Base-by-base conservation (phyloP, 164 flowering plant genomes). In the Macadamia tetraphylla region DNA sequence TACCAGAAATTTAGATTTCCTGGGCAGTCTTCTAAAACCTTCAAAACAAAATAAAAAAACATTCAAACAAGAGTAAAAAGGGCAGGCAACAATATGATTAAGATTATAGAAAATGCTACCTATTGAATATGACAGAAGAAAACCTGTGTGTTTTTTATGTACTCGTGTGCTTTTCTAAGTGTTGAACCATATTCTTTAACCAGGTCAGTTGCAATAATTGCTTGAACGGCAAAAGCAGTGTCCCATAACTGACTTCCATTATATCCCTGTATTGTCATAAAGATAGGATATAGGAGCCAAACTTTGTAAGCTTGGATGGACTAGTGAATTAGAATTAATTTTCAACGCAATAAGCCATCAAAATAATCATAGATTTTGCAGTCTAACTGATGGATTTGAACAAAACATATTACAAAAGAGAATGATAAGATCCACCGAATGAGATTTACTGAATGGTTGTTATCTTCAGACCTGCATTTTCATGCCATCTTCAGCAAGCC, bases 171-270 rank as follows among this genome's bases (percentile, higher is more conserved):
- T 72, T 85, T 86, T 44, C 60, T 77, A 8, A 92, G 73, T 17
- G 77, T 71, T 30, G 77, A 62, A 63, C 78, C 84, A 76, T 71
- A 84, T 70, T 89, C 91, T 9, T 85, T 78, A 13, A 29, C 31
- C 35, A 91, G 81, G 29, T 79, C 71, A 10, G 86, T 79, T 14
- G 97, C 76, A 13, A 89, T 71, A 17, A 87, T 73, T 63, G 94
- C 94, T 79, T 86, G 94, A 69, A 78, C 79, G 57, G 85, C 70
- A 53, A 88, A 82, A 67, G 83, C 77, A 49, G 84, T 74, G 63
- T 91, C 94, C 94, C 97, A 91, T 17, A 76, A 63, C 60, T 91
- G 97, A 70, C 88, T 84, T 48, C 97, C 97, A 81, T 82, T 84
- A 66, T 83, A 86, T 9, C 91, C 89, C 91, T 88, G 81, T 77